Evolutionary conservation across 306 rosid species (phyloP), one percentile per base, ranked within the genome.

Genomic region (Casuarina glauca): DNA sequence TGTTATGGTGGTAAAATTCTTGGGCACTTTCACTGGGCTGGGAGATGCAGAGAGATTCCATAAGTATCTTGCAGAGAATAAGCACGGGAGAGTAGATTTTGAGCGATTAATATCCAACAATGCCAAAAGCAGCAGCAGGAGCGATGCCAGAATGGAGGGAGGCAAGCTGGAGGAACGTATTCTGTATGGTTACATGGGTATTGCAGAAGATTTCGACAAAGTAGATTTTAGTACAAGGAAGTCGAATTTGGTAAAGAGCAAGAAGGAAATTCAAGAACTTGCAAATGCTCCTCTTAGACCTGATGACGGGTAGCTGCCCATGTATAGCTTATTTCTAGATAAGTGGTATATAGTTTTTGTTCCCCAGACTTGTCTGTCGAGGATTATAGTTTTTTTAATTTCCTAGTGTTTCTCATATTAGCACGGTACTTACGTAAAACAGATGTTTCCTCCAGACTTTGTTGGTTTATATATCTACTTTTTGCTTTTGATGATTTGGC

Each of bases 251-350:
- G 74, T 95, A 43, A 93, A 95, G 88, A 93, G 99, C 88, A 91
- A 91, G 79, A 95, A 82, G 86, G 99, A 93, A 74, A 93, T 93
- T 50, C 91, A 84, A 41, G 93, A 88, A 62, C 82, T 93, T 82
- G 96, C 93, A 46, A 85, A 92, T 74, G 93, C 89, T 84, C 96
- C 97, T 77, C 86, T 93, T 75, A 88, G 86, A 84, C 79, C 90
- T 26, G 79, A 82, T 20, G 89, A 87, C 75, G 84, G 78, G 72
- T 80, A 74, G 75, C 85, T 66, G 50, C 38, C 35, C 49, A 8
- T 4, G 9, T 16, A 66, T 7, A 16, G 17, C 26, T 39, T 17
- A 2, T 6, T 16, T 41, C 2, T 66, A 12, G 32, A 64, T 26
- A 26, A 26, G 32, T 64, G 70, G 48, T 66, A n/a, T 66, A 17